Base-by-base conservation (phyloP, 805 yeast genomes). In the Wickerhamomyces alni region DNA sequence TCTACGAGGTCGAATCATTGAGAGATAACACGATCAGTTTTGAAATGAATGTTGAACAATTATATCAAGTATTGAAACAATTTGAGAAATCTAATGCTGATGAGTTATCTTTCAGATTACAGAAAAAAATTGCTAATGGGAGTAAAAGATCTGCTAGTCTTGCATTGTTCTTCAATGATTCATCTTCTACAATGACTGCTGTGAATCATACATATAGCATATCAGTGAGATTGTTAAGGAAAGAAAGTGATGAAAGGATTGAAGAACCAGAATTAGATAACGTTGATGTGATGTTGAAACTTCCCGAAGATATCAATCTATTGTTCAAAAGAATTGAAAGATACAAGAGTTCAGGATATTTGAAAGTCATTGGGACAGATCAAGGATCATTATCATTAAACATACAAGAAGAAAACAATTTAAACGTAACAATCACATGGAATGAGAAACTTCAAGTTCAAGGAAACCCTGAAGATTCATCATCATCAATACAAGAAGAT, bases 141-240 rank as follows among this genome's bases (percentile, higher is more conserved):
- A 55, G 61, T 29, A 63, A 70, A 25, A 49, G 72, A 35, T 60
- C 68, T 2, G 81, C 83, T 2, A 69, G 74, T 17, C 59, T 83
- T 39, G 76, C 79, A 0, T 48, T 83, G 13, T 69, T 67, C 46
- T 80, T 77, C 51, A 68, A 74, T 16, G 79, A 76, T 44, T 61
- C 57, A 50, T 63, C 57, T 27, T 55, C 57, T 37, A 56, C 58
- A 38, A 48, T 70, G 9, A 69, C 72, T 18, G 62, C 74, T 3
- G 69, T 85, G 15, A 71, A 73, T 44, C 87, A 82, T 51, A 72
- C 84, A 8, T 78, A 80, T 50, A 76, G 77, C 37, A 74, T 89
- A 16, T 91, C 95, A 0, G 85, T 85, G 2, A 66, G 79, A 47
- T 64, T 85, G 31, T 52, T 84, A 40, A 72, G 77, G 42, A 68